These are phyloP conservation scores for Pittosporum tobira DNA, from an alignment of 129 eudicot species.

Conservation along the genomic window DNA sequence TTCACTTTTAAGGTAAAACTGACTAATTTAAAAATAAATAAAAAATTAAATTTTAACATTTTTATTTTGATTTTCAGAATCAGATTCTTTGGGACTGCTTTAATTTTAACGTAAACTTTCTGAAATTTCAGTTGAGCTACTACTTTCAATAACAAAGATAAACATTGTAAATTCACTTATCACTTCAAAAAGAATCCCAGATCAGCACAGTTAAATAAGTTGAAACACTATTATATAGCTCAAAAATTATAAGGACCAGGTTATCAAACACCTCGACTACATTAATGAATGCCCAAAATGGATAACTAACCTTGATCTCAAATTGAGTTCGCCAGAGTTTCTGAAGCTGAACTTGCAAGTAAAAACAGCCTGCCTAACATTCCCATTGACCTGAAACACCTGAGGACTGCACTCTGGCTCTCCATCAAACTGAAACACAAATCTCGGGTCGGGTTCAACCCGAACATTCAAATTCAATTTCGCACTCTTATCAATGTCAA, in stretches of 20 bases:
- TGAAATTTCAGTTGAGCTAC: too few species aligned
- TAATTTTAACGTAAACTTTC: too few species aligned
- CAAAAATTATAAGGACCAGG: not conserved
- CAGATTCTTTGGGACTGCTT: too few species aligned
- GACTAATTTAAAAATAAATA: too few species aligned
- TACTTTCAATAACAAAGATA: too few species aligned
- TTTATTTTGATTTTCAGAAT: too few species aligned
- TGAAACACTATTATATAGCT: not conserved
- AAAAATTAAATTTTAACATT: too few species aligned
- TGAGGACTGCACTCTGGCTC: conserved; percentile 95
- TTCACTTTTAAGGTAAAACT: too few species aligned
- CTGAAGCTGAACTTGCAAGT: conserved; percentile 78
- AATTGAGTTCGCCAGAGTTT: conserved; percentile 39
- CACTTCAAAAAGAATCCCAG: too few species aligned
- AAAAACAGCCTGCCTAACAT: conserved; percentile 74
- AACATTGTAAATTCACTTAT: too few species aligned
- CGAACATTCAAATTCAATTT: conserved; percentile 43
- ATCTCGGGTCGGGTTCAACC: conserved; percentile 81
- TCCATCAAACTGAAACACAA: conserved; percentile 76
- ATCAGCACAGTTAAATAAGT: not conserved
- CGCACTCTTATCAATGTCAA: conserved; percentile 26
- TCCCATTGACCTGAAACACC: conserved; percentile 81
- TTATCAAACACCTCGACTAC: conserved; percentile 13
- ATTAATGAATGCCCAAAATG: not conserved
- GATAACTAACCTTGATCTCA: conserved; percentile 61